Base-by-base conservation (phyloP, 441 rosid genomes). In the Syzygium malaccense region DNA sequence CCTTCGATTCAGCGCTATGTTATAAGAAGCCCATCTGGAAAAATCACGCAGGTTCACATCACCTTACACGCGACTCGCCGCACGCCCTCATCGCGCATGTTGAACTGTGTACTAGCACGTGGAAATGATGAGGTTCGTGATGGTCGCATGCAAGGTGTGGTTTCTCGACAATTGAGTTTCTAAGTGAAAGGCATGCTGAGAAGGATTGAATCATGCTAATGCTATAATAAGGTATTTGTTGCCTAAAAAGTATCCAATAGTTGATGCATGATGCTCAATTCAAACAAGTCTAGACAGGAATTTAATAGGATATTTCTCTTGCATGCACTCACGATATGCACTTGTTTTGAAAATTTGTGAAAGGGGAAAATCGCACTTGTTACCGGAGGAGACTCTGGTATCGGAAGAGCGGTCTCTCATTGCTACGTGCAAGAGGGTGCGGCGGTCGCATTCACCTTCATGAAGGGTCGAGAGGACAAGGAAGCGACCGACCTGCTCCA, bases 371-470 rank as follows among this genome's bases (percentile, higher is more conserved):
- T 85, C 51, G 87, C 87, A 3, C 89, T 83, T 1, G 48, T 88
- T 41, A 60, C 89, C 4, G 89, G 86, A 8, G 89, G 86, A 9
- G 89, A 88, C 48, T 83, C 79, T 4, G 89, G 89, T 7, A 88
- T 88, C 1, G 87, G 89, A 3, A 83, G 87, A 55, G 89, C 89
- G 0, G 89, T 84, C 48, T 58, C 64, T 14, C 87, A 88, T 30
- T 68, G 85, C 68, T 87, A 51, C 0, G 88, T 56, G 28, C 85
- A 49, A 54, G 88, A 87, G 66, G 68, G 58, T 25, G 71, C 98
- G 26, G 93, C 94, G 0, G 96, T 96, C 83, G 99, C 96, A 20
- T 96, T 96, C 92, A 96, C 99, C 0, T 95, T 94, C 57, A 93
- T 95, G 32, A 96, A 94, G 87, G 87, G 89, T 26, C 92, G 89